Evolutionary conservation across 345 rosid genomes (phyloP).

Genomic region (Citrus sp.): DNA sequence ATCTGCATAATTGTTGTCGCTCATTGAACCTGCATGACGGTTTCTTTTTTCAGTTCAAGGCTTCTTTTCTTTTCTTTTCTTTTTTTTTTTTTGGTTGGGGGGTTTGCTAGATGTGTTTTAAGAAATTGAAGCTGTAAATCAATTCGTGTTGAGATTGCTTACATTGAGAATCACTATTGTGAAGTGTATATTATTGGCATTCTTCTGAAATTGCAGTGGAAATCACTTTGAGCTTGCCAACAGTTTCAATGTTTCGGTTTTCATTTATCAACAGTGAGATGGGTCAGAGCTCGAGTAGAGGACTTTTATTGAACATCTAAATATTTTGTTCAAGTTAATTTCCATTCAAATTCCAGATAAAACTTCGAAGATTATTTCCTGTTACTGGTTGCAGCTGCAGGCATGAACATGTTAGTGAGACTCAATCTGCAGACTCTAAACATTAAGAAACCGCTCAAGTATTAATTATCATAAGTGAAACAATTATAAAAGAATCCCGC

Average conservation of each 20-base stretch:
- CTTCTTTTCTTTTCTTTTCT: too few species aligned
- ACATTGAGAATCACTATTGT: background rate
- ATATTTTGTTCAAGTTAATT: background rate
- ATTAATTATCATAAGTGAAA: background rate
- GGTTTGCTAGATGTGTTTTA: background rate
- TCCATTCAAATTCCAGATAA: background rate
- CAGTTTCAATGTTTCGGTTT: background rate
- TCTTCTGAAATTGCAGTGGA: background rate
- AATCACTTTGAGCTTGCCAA: background rate
- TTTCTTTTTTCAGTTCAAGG: background rate
- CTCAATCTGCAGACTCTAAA: background rate
- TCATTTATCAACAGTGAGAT: background rate
- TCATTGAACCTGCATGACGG: too few species aligned
- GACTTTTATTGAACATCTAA: background rate
- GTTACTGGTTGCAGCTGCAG: background rate
- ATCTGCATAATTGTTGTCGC: background rate
- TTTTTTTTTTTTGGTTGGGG: too few species aligned
- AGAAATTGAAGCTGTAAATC: background rate
- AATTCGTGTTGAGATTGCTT: background rate
- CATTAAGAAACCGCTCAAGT: background rate
- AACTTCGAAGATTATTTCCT: background rate
- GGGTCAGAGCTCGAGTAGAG: too few species aligned
- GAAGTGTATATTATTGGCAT: background rate
- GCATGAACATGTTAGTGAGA: background rate
- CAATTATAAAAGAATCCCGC: constrained; percentile 12